These are phyloP conservation scores for Tetracladium maxilliforme DNA, from an alignment of 2,329 filamentous ascomycete genomes.

Conservation along the genomic window DNA sequence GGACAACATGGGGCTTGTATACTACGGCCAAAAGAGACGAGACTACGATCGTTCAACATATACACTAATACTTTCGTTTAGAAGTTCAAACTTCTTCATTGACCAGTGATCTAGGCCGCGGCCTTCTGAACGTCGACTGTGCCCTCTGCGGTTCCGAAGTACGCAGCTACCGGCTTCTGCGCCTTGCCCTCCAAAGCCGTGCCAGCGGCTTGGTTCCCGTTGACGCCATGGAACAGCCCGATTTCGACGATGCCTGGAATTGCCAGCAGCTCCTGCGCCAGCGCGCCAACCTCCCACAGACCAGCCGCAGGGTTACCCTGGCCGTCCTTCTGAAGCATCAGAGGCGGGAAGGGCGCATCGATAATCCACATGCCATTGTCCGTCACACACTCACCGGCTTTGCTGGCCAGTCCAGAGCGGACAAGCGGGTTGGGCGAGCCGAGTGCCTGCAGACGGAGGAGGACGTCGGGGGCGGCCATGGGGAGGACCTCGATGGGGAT, in stretches of 20 bases:
- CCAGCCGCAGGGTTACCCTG: conserved; percentile 44
- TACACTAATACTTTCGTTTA: too few relatives aligned
- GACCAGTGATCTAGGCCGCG: too few relatives aligned
- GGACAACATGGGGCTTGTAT: too few relatives aligned
- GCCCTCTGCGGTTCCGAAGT: conserved; percentile 83
- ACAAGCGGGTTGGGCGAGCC: conserved; percentile 60
- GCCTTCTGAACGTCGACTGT: conserved; percentile 49
- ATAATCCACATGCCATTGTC: conserved; percentile 84
- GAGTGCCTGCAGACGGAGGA: conserved; percentile 55
- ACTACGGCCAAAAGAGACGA: too few relatives aligned
- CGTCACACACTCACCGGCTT: conserved; percentile 72
- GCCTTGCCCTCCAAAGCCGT: conserved; percentile 49
- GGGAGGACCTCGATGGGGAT: conserved; percentile 93
- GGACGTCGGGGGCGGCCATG: conserved; percentile 63
- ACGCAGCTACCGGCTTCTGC: conserved; percentile 85
- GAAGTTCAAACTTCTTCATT: too few relatives aligned
- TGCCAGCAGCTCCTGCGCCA: conserved; percentile 62
- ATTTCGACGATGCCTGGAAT: conserved; percentile 85
- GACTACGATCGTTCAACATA: too few relatives aligned
- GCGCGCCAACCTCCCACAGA: conserved; percentile 63
- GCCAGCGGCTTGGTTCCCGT: conserved; percentile 54
- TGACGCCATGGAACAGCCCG: conserved; percentile 74
- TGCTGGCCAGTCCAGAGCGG: conserved; percentile 57
- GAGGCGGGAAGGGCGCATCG: conserved; percentile 72
- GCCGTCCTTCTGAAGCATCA: conserved; percentile 34